These are phyloP conservation scores for Cynara cardunculus DNA, from an alignment of 129 eudicot species.

Conservation along the genomic window DNA sequence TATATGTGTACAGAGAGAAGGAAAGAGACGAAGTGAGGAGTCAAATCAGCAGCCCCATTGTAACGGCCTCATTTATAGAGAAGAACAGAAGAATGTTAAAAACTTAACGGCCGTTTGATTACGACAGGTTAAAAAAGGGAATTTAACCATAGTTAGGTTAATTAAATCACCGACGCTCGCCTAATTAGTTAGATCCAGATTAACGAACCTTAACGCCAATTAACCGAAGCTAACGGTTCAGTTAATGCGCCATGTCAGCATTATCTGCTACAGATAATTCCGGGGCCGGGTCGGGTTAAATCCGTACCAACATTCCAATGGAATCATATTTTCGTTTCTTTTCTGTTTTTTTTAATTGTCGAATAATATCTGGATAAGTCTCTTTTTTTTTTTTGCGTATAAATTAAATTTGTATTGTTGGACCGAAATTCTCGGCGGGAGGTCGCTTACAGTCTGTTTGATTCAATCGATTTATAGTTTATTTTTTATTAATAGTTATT, in stretches of 20 bases:
- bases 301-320: constrained; percentile 32
- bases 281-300: constrained; percentile 16
- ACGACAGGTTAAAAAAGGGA: not conserved
- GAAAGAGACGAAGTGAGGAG: constrained; percentile 31
- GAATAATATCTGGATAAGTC: constrained; percentile 2
- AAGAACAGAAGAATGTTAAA: constrained; percentile 11
- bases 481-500: not conserved
- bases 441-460: constrained; percentile 21
- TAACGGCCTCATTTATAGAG: constrained; percentile 57
- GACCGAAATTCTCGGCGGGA: constrained; percentile 39
- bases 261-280: not conserved
- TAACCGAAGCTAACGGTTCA: constrained; percentile 13
- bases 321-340: constrained; percentile 9
- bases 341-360: not conserved
- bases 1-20: constrained; percentile 21
- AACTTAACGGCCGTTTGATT: constrained; percentile 32
- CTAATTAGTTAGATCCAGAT: not conserved
- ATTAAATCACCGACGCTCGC: constrained; percentile 21
- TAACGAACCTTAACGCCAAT: constrained; percentile 9
- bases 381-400: constrained; percentile 6
- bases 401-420: constrained; percentile 15
- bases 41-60: constrained; percentile 39
- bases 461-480: not conserved
- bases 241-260: constrained; percentile 20
- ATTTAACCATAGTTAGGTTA: constrained; percentile 28